These are phyloP conservation scores for Penicillium thymicola DNA, from an alignment of 2,329 filamentous ascomycete genomes.

Conservation along the genomic window DNA sequence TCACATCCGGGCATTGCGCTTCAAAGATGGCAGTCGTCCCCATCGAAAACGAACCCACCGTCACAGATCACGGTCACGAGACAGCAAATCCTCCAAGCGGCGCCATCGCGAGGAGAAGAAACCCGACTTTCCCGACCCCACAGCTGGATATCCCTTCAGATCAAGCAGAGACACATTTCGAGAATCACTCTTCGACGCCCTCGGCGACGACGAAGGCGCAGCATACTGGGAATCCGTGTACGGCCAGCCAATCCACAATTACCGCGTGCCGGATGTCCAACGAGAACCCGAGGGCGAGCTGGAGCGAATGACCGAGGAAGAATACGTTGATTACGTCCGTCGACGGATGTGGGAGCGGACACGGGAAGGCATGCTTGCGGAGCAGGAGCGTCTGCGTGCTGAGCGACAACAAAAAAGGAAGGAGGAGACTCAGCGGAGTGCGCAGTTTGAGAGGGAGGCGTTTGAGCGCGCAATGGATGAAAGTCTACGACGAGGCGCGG, in stretches of 20 bases:
- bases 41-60: conserved; percentile 6
- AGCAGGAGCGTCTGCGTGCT: conserved; percentile 61
- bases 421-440: conserved; percentile 32
- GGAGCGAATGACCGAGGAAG: conserved; percentile 86
- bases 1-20: conserved; percentile 2
- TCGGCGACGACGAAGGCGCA: conserved; percentile 94
- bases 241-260: conserved; percentile 87
- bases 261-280: conserved; percentile 52
- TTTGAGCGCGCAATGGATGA: conserved; percentile 66
- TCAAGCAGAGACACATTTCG: conserved; percentile 67
- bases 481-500: conserved; percentile 64
- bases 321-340: conserved; percentile 83
- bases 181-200: conserved; percentile 91
- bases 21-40: conserved; percentile 17
- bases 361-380: conserved; percentile 76
- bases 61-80: conserved; percentile 1
- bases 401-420: conserved; percentile 50
- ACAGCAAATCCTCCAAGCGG: conserved; percentile 21
- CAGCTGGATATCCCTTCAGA: neutral
- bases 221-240: conserved; percentile 96
- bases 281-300: conserved; percentile 56
- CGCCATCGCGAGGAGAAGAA: conserved; percentile 19
- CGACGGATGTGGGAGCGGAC: conserved; percentile 94
- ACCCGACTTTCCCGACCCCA: neutral
- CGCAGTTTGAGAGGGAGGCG: conserved; percentile 27